Evolutionary conservation across 805 yeast species (phyloP).

Genomic region (Myxozyma mucilagina): DNA sequence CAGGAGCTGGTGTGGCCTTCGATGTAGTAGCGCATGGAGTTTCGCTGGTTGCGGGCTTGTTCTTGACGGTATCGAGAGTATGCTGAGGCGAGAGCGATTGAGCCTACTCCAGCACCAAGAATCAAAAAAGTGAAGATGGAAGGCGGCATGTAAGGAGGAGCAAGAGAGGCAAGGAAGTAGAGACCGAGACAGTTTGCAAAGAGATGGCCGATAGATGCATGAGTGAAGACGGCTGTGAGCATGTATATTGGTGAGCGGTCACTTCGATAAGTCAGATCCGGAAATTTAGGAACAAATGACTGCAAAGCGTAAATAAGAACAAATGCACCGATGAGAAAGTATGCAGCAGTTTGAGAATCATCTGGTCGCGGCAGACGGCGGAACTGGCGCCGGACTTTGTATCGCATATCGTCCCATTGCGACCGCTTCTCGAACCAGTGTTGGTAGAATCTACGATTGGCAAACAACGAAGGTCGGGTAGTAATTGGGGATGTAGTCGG

Average conservation of each 20-base stretch:
- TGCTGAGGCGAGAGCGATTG: background rate
- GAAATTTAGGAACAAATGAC: constrained; percentile 20
- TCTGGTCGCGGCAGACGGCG: no score
- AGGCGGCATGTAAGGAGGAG: constrained; percentile 20
- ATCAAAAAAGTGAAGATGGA: constrained; percentile 11
- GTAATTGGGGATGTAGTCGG: no score
- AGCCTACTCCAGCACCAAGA: constrained; percentile 12
- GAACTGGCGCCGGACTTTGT: constrained; percentile 1
- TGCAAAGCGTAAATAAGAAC: constrained; percentile 13
- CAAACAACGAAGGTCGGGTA: no score
- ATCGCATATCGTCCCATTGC: constrained; percentile 5
- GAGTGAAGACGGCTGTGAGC: constrained; percentile 21
- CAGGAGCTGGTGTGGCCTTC: background rate
- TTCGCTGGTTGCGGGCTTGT: background rate
- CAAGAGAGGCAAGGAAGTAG: constrained; percentile 9
- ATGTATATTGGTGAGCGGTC: background rate
- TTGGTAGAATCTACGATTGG: constrained; percentile 8
- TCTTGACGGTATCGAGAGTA: background rate
- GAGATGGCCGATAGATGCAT: constrained; percentile 13
- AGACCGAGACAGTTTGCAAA: constrained; percentile 15
- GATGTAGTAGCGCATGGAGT: background rate
- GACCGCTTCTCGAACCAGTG: constrained; percentile 20
- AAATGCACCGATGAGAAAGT: constrained; percentile 18
- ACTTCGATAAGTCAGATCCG: constrained; percentile 4
- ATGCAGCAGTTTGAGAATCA: background rate